Conservation (phyloP, 768 basidiomycete genomes). For the Xerocomus brunneocitrinus region DNA sequence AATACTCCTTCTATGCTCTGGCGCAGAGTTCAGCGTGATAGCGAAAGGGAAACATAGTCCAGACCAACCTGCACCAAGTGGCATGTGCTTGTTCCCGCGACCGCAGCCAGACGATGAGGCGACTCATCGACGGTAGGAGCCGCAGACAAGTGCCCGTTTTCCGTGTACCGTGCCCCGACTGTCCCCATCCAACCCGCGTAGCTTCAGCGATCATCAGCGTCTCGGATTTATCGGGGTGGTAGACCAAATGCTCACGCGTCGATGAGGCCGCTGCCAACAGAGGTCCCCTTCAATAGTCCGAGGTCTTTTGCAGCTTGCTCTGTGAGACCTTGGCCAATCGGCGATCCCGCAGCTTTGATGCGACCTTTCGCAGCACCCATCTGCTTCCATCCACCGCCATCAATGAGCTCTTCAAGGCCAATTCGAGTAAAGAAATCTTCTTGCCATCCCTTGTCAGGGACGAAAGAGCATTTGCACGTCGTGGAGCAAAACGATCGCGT, state of each 20-base stretch:
- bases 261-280: slow-evolving; percentile 92
- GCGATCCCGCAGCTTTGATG: slow-evolving; percentile 76
- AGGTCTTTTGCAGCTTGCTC: slow-evolving; percentile 77
- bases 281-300: slow-evolving; percentile 79
- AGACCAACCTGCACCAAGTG: slow-evolving; percentile 77
- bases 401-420: slow-evolving; percentile 67
- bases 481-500: slow-evolving; percentile 87
- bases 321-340: slow-evolving; percentile 80
- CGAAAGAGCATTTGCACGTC: slow-evolving; percentile 93
- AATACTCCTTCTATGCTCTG: slow-evolving; percentile 83
- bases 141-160: slow-evolving; percentile 47
- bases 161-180: slow-evolving; percentile 70
- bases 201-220: slow-evolving; percentile 30
- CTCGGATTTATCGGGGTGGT: background rate
- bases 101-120: slow-evolving; percentile 77
- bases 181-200: slow-evolving; percentile 98
- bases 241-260: slow-evolving; percentile 64
- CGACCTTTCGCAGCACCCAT: slow-evolving; percentile 64
- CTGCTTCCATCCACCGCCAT: slow-evolving; percentile 61
- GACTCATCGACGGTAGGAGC: slow-evolving; percentile 72
- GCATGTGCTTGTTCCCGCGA: slow-evolving; percentile 96
- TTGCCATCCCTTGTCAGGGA: slow-evolving; percentile 87
- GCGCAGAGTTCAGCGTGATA: background rate
- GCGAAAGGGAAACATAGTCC: background rate
- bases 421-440: slow-evolving; percentile 82